Percentiles rank a stretch among this genome's conserved stretches.
These are phyloP conservation scores for Pouteria glomerata DNA, from an alignment of 148 eudicot species.

Conservation along the genomic window DNA sequence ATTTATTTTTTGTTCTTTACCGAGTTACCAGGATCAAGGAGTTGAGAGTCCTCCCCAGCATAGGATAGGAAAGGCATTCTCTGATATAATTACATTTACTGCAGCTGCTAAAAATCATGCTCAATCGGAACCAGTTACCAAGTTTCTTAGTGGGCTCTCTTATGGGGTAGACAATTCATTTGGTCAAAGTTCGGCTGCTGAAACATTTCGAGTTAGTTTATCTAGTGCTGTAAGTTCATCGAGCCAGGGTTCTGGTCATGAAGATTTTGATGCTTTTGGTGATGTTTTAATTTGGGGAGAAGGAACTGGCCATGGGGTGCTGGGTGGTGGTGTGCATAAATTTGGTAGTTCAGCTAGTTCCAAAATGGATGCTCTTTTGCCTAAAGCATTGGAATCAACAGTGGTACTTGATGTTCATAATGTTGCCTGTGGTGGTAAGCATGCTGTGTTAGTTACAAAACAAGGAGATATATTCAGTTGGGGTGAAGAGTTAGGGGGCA, in stretches of 20 bases:
- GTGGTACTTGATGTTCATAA: constrained; percentile 51
- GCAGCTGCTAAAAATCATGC: constrained; percentile 27
- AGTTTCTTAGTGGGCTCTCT: constrained; percentile 38
- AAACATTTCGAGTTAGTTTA: constrained; percentile 54
- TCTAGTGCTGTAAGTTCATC: constrained; percentile 72
- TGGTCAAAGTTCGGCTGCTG: constrained; percentile 33
- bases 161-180: constrained; percentile 40
- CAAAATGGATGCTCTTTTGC: constrained; percentile 39
- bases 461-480: constrained; percentile 71
- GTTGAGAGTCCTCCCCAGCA: constrained; percentile 40
- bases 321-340: constrained; percentile 44
- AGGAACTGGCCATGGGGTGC: constrained; percentile 46
- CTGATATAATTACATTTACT: constrained; percentile 43
- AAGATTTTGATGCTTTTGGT: constrained; percentile 49
- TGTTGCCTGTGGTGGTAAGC: constrained; percentile 59
- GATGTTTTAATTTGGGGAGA: constrained; percentile 77
- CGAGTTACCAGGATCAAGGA: constrained; percentile 24
- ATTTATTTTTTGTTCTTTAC: too few species aligned
- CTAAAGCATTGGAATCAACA: constrained; percentile 59
- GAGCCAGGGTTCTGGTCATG: constrained; percentile 60
- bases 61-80: constrained; percentile 52
- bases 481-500: constrained; percentile 74
- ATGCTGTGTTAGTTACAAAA: constrained; percentile 61
- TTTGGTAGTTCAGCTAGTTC: constrained; percentile 25
- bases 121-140: constrained; percentile 33